Conservation (phyloP, 345 rosid genomes). For the Eucalyptus marginata region DNA sequence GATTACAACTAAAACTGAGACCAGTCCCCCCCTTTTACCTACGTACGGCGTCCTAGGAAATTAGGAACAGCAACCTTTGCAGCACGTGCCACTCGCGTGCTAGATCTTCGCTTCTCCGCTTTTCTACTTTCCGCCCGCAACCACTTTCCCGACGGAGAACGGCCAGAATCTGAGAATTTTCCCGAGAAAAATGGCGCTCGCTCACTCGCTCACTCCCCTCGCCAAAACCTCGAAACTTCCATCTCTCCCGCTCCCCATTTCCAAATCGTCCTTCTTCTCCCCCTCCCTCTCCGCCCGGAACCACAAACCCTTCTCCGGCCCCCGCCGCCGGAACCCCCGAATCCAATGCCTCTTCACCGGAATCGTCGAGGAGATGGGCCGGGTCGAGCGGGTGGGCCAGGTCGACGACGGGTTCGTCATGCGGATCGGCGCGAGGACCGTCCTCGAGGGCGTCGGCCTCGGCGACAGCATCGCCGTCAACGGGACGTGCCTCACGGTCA, state of each 20-base stretch:
- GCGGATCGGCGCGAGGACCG: slow-evolving; percentile 49
- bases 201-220: not conserved
- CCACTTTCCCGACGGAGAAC: not conserved
- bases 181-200: slow-evolving; percentile 8
- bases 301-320: not conserved
- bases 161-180: not conserved
- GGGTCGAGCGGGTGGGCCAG: slow-evolving; percentile 38
- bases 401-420: slow-evolving; percentile 59
- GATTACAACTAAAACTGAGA: no score
- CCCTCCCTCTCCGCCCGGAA: not conserved
- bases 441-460: slow-evolving; percentile 47
- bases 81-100: no score
- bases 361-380: slow-evolving; percentile 82
- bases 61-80: no score
- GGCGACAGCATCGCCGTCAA: slow-evolving; percentile 87
- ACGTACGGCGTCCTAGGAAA: no score
- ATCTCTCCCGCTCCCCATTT: not conserved
- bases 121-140: no score
- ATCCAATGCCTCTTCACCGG: slow-evolving; percentile 69
- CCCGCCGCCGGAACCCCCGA: not conserved
- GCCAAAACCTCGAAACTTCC: slow-evolving; percentile 1
- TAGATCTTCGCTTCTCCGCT: no score
- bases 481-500: slow-evolving; percentile 79
- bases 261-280: slow-evolving; percentile 12
- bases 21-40: no score